Evolutionary conservation across 2,329 filamentous ascomycete species (phyloP).

Genomic region (Diaporthe capsici): DNA sequence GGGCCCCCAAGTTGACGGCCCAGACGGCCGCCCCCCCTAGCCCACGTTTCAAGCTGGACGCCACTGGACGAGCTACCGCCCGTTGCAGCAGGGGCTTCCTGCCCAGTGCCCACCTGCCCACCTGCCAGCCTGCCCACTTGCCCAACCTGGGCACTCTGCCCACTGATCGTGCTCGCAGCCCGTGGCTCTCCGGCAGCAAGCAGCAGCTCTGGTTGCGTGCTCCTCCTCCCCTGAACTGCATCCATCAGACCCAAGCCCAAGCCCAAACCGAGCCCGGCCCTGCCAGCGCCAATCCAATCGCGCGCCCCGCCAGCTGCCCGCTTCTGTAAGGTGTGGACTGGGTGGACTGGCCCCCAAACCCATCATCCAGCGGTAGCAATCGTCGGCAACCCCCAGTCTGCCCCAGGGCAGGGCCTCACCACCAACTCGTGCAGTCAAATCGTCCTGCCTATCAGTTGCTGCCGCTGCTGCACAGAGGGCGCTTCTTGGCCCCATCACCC

Average conservation of each 20-base stretch:
- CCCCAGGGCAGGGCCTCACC: slow-evolving; percentile 11
- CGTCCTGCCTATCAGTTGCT: slow-evolving; percentile 24
- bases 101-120: slow-evolving; percentile 23
- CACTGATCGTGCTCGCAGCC: background rate
- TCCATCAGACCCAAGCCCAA: slow-evolving; percentile 25
- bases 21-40: slow-evolving; percentile 14
- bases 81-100: slow-evolving; percentile 27
- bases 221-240: slow-evolving; percentile 13
- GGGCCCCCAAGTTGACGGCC: slow-evolving; percentile 25
- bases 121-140: background rate
- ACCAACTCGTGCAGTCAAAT: slow-evolving; percentile 34
- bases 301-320: slow-evolving; percentile 6
- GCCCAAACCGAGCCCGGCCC: background rate
- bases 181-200: background rate
- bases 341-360: slow-evolving; percentile 22
- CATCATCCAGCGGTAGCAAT: background rate
- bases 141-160: slow-evolving; percentile 1
- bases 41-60: slow-evolving; percentile 37
- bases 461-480: slow-evolving; percentile 3
- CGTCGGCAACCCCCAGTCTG: background rate
- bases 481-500: slow-evolving; percentile 26
- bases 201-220: background rate
- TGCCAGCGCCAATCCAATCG: slow-evolving; percentile 26
- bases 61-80: slow-evolving; percentile 37
- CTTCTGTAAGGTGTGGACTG: background rate